Evolutionary conservation across 176 grass and related monocot species (phyloP).

Genomic region (Oropetium thomaeum): DNA sequence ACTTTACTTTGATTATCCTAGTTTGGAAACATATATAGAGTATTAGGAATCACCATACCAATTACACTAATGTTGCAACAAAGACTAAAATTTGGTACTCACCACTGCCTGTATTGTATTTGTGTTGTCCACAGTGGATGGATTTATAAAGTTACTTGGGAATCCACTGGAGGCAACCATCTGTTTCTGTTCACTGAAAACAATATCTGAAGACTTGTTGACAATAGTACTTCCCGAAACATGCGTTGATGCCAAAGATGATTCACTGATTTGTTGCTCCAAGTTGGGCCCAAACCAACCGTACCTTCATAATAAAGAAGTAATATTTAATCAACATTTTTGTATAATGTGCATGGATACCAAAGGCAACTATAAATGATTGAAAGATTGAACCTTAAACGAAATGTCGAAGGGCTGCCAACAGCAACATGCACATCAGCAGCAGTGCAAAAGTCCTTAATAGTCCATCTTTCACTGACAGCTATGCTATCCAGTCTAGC

Average conservation of each 20-base stretch:
- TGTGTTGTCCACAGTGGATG: conserved; percentile 23
- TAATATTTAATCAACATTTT: background rate
- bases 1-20: conserved; percentile 58
- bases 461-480: conserved; percentile 68
- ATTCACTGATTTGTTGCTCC: conserved; percentile 16
- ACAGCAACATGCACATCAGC: conserved; percentile 78
- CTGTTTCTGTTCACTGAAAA: conserved; percentile 38
- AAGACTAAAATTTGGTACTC: conserved; percentile 20
- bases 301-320: conserved; percentile 56
- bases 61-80: conserved; percentile 14
- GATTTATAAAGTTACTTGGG: conserved; percentile 35
- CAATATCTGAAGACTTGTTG: conserved; percentile 23
- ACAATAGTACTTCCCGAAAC: conserved; percentile 29
- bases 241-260: conserved; percentile 22
- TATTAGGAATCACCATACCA: conserved; percentile 19
- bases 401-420: conserved; percentile 66
- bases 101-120: conserved; percentile 32
- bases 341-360: background rate
- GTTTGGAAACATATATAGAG: conserved; percentile 27
- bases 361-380: background rate
- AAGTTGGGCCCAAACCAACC: conserved; percentile 68
- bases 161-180: conserved; percentile 26
- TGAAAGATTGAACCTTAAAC: conserved; percentile 64
- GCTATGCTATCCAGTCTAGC: conserved; percentile 45
- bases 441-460: conserved; percentile 56